Percentiles rank a stretch among this genome's conserved stretches.
Evolutionary conservation across 176 grass and related monocot species (phyloP).

Genomic region (Oryza australiensis): DNA sequence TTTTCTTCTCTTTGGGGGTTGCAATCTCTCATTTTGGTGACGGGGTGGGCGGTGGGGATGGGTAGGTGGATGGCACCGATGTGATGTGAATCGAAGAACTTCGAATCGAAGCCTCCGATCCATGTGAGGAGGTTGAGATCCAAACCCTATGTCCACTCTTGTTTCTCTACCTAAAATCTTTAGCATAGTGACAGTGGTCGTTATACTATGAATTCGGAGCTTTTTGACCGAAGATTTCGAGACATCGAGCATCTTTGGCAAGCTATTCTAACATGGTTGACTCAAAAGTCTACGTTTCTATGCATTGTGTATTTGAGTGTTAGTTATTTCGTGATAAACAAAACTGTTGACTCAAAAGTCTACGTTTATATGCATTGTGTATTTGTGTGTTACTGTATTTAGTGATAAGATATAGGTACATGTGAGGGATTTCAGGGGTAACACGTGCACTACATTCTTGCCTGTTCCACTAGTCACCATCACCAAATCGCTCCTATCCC

Average conservation of each 20-base stretch:
- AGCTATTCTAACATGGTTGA: background rate
- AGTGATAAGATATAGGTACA: background rate
- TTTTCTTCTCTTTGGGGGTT: background rate
- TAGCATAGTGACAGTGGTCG: background rate
- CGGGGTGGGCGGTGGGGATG: conserved; percentile 21
- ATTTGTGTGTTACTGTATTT: background rate
- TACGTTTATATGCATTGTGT: background rate
- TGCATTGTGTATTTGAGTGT: background rate
- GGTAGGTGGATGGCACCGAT: conserved; percentile 18
- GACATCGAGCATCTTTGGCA: background rate
- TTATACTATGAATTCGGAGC: background rate
- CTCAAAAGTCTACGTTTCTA: background rate
- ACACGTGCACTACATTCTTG: conserved; percentile 19
- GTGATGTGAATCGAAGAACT: background rate
- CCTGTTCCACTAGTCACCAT: conserved; percentile 18
- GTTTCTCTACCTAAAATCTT: background rate
- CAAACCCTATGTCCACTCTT: background rate
- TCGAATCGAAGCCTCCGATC: conserved; percentile 1
- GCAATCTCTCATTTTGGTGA: background rate
- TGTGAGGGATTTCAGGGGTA: background rate
- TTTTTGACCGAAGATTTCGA: background rate
- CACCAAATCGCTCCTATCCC: conserved; percentile 11
- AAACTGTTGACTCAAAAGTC: background rate
- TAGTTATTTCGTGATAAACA: background rate
- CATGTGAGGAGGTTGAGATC: background rate